Base-by-base conservation (phyloP, 2,329 filamentous ascomycete species). In the Hypoxylon sp. region DNA sequence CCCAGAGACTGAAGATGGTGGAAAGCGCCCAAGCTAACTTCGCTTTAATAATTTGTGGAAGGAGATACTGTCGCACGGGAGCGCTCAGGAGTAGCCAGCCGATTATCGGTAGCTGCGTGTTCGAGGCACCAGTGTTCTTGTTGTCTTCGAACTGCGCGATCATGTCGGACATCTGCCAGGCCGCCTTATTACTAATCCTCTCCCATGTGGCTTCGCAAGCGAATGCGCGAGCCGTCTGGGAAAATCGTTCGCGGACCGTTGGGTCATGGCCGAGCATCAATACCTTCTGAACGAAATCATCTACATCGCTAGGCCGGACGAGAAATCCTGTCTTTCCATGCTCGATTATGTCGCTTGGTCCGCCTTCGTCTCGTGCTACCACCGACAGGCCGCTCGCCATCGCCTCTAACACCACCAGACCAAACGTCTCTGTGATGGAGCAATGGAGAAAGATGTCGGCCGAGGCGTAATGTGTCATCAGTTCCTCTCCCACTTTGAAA, bases 331-430 rank as follows among this genome's bases (percentile, higher is more conserved):
- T 89, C 36, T 82, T 79, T 11, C 83, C 85, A 70, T 92, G 80
- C 25, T 82, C 80, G 36, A 92, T 84, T 58, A 90, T 91, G 73
- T 92, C 90, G 36, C 87, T 90, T 0, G 90, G 90, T 0, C 90
- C 90, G 9, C 90, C 90, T 74, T 90, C 88, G 72, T 92, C 89
- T 49, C 90, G 84, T 2, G 90, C 90, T 57, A 92, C 82, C 23
- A 92, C 90, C 0, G 90, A 89, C 2, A 93, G 83, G 2, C 89
- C 89, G 68, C 89, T 91, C 0, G 90, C 89, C 89, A 92, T 91
- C 2, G 88, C 87, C 77, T 92, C 90, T 1, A 92, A 80, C 1
- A 92, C 90, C 0, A 92, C 90, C 9, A 92, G 81, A 0, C 90
- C 90, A 76, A 92, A 92, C 0, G 90, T 92, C 77, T 92, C 90